phyloP scores from a whole-genome alignment of 2,329 filamentous ascomycete genomes.

The Eutypa lata region DNA sequence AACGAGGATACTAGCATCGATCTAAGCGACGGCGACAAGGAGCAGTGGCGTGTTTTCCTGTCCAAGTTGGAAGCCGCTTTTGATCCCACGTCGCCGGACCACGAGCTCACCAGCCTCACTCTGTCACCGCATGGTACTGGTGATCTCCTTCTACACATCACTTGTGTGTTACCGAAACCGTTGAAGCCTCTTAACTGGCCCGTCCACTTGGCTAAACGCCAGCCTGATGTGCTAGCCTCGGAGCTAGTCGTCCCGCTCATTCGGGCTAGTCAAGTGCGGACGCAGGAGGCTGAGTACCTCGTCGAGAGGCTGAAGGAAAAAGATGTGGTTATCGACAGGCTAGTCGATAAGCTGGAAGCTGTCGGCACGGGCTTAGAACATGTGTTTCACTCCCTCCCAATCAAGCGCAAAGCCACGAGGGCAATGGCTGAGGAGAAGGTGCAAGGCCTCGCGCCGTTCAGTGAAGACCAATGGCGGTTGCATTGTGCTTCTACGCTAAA shows the following conservation, averaged over 20 bases:
- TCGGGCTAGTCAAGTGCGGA: constrained; percentile 40
- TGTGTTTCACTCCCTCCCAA: constrained; percentile 49
- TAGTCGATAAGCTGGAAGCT: constrained; percentile 53
- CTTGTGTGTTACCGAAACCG: constrained; percentile 58
- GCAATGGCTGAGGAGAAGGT: constrained; percentile 44
- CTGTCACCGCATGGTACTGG: constrained; percentile 37
- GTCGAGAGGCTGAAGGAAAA: constrained; percentile 44
- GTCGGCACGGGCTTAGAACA: constrained; percentile 50
- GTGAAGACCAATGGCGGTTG: constrained; percentile 36
- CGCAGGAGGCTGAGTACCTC: constrained; percentile 41
- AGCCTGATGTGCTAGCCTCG: constrained; percentile 40
- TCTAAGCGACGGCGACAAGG: constrained; percentile 60
- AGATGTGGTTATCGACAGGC: constrained; percentile 46
- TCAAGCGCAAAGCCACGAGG: constrained; percentile 45
- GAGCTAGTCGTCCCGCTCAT: constrained; percentile 52
- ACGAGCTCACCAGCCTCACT: constrained; percentile 42
- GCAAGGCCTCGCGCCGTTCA: constrained; percentile 50
- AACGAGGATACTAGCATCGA: constrained; percentile 69
- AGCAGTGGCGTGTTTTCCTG: constrained; percentile 66
- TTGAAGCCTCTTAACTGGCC: constrained; percentile 64
- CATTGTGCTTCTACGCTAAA: constrained; percentile 21
- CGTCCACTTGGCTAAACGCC: constrained; percentile 50
- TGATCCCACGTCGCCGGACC: constrained; percentile 42
- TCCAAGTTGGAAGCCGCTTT: constrained; percentile 56
- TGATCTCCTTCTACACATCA: constrained; percentile 52